Conservation (phyloP, 108 stramenopile species). For the Skeletonema menzelii region DNA sequence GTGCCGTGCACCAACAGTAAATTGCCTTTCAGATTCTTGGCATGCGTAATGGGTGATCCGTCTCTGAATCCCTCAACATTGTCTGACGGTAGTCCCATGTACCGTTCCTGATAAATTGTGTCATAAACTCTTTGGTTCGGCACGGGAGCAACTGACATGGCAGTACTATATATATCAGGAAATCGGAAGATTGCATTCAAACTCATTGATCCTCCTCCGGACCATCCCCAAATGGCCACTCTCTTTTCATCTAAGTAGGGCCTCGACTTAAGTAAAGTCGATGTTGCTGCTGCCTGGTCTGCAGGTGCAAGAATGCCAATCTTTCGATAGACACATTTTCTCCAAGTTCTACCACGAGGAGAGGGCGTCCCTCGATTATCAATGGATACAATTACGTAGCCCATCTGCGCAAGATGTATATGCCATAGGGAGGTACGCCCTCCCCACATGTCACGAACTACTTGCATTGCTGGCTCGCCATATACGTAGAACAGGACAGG, state of each 20-base stretch:
- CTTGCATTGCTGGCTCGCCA: constrained; percentile 47
- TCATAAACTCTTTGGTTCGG: constrained; percentile 48
- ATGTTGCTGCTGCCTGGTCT: constrained; percentile 42
- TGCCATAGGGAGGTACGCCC: constrained; percentile 46
- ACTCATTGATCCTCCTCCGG: constrained; percentile 47
- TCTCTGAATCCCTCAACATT: constrained; percentile 45
- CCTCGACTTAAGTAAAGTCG: constrained; percentile 26
- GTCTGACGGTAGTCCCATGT: constrained; percentile 46
- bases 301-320: constrained; percentile 42
- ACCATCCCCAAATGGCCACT: constrained; percentile 53
- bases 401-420: constrained; percentile 43
- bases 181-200: constrained; percentile 48
- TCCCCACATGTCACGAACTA: constrained; percentile 46
- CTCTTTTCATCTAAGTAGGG: constrained; percentile 37
- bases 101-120: constrained; percentile 44
- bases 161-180: constrained; percentile 36
- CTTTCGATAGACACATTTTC: constrained; percentile 48
- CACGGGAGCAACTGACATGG: constrained; percentile 48
- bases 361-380: constrained; percentile 47
- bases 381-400: constrained; percentile 37
- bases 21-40: constrained; percentile 40
- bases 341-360: constrained; percentile 41
- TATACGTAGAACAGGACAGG: constrained; percentile 46
- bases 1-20: constrained; percentile 46
- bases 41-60: constrained; percentile 43